Evolutionary conservation across 2,329 filamentous ascomycete species (phyloP), one percentile per base, ranked within the genome.

Genomic region (Talaromyces sp.): DNA sequence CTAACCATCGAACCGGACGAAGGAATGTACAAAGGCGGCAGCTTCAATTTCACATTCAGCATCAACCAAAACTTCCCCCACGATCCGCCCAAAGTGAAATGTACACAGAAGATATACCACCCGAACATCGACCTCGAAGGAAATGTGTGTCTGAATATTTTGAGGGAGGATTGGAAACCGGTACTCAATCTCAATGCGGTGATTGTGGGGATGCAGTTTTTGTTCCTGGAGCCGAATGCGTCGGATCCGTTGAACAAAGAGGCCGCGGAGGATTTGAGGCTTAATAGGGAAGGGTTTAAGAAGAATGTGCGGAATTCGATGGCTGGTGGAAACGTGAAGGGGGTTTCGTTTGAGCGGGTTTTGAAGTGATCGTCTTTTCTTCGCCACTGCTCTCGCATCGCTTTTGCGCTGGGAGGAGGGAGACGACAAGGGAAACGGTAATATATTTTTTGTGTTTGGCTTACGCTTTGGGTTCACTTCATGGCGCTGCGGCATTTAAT

Each of bases 221-320:
- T 99, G 60, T 99, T 99, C 85, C 88, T 98, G 68, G 95, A 99
- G 78, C 95, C 95, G 19, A 99, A 99, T 75, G 93, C 95, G 10
- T 93, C 91, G 58, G 95, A 99, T 75, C 95, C 95, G n/a, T 82
- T 99, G 67, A 99, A 99, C 80, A 97, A 99, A 83, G 94, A 98
- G 74, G 95, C 95, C 0, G 95, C 95, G 3, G 93, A 97, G 67
- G 95, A 98, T 75, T 83, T 99, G 71, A 88, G 94, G 72, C 84
- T 84, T 57, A 96, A 95, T 78, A 83, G 93, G 43, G 95, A 98
- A 62, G 87, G 84, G 35, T 99, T 99, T 81, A 95, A 93, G 84
- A 85, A 92, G 67, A 97, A 98, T 74, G 95, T 98, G 45, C 86
- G 91, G 73, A 85, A 84, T 24, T 86, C 92, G 7, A 97, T 99